Base-by-base conservation (phyloP, 148 eudicot genomes). In the Simmondsia chinensis region DNA sequence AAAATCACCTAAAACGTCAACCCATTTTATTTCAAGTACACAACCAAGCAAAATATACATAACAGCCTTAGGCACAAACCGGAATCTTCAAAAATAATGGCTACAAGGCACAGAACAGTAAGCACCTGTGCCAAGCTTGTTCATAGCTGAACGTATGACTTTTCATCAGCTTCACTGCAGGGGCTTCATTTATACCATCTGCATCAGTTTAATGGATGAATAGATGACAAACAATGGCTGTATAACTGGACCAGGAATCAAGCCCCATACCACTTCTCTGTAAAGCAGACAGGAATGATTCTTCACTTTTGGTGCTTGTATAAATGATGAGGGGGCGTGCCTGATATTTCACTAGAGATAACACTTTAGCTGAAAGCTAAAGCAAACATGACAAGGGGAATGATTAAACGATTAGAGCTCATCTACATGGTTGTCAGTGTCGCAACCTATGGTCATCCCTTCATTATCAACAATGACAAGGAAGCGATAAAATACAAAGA, bases 111-210 rank as follows among this genome's bases (percentile, higher is more conserved):
- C n/a, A n/a, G n/a, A n/a, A 15, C n/a, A 38, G 22, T 24, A 29
- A 5, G 9, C 34, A 91, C 99, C 96, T 91, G 70, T 91, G 96
- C 99, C 99, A 91, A 64, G 99, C 99, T 82, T 86, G 96, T 70
- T 91, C 96, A 50, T 79, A 82, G 65, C 86, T 82, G 65, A 86
- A 91, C 50, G 77, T 56, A 37, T 94, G 76, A 65, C 99, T 91
- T 59, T 91, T 91, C 74, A 91, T 65, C 50, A 91, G 87, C 66
- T 91, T 86, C 59, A 86, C 86, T 6, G 84, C 57, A 20, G 81
- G 65, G 43, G 61, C 62, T 52, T 65, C 77, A 67, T 51, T 59
- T 50, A 67, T 50, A 23, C 75, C 89, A 55, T 77, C 99, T 91
- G 82, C 55, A 70, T 26, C 21, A 46, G 53, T 50, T 57, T 25